Evolutionary conservation across 2,329 filamentous ascomycete species (phyloP), one percentile per base, ranked within the genome.

Genomic region (Claviceps paspali): DNA sequence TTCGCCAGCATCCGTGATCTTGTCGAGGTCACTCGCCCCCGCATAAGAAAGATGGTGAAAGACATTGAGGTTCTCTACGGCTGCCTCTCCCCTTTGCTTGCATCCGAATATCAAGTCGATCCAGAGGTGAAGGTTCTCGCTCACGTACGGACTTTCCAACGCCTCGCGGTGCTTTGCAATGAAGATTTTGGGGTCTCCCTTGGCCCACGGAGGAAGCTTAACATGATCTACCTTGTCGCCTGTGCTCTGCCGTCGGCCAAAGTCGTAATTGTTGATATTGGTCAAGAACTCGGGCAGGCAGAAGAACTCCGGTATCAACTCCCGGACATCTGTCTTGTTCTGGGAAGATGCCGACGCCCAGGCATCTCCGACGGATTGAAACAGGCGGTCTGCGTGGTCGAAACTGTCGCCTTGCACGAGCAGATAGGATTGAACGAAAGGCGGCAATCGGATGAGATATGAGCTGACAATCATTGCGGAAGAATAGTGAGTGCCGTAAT

Each of bases 391-490:
- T 2, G 91, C 85, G 52, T 98, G 88, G 52, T 98, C 91, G 52
- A 96, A 98, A 28, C 74, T 84, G 5, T 88, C 88, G n/a, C 91
- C 91, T 56, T 98, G 91, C 2, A 98, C 71, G 7, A 96, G 65
- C 15, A 96, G 74, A 52, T 93, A 96, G 0, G 91, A 94, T 48
- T 96, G 85, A 18, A 95, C 88, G 54, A 96, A 98, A 0, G 91
- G 91, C 35, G 94, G 88, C 12, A 98, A 68, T 14, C 91, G 80
- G 49, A 98, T 95, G 29, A 98, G 70, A 51, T 95, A 98, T 0
- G 87, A 95, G 10, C 86, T 86, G 6, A 98, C 91, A 41, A 94
- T 95, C 91, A 96, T 98, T 6, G 91, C 91, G 2, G 91, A 96
- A 1, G 91, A 96, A 56, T 98, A 98, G 55, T 98, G 92, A 0